Conservation (phyloP, 331 rosid species). For the Cydonia oblonga region DNA sequence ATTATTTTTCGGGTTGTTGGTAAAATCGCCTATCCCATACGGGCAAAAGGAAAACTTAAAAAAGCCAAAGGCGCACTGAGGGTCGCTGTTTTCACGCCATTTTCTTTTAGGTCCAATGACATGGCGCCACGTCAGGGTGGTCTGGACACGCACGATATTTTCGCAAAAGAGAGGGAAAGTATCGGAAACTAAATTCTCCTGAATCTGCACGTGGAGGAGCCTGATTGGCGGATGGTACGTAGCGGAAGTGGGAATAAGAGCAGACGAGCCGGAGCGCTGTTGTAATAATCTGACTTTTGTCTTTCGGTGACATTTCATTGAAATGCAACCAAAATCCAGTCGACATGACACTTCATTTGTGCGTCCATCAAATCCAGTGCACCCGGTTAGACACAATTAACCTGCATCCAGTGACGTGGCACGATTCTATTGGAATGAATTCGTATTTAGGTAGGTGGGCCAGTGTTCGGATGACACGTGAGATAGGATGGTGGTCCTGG, state of each 20-base stretch:
- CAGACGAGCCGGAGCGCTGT: not conserved
- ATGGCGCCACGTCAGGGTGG: not conserved
- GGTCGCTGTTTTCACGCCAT: not conserved
- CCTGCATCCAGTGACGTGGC: not conserved
- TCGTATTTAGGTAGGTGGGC: not conserved
- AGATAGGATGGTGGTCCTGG: not conserved
- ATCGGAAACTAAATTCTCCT: not conserved
- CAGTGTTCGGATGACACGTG: not conserved
- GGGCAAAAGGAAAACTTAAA: not conserved
- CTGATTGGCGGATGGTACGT: not conserved
- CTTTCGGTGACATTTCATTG: constrained; percentile 39
- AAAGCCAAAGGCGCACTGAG: constrained; percentile 14
- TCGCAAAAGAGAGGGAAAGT: not conserved
- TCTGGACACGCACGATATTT: not conserved
- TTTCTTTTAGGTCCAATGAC: not conserved
- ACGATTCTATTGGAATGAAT: not conserved
- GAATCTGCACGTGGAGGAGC: not conserved
- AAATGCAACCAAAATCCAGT: constrained; percentile 53
- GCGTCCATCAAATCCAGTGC: not conserved
- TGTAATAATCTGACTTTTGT: constrained; percentile 9
- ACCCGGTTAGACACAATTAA: too few species aligned
- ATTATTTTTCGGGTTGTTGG: constrained; percentile 1
- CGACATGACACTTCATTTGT: constrained; percentile 24
- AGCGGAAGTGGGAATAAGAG: not conserved
- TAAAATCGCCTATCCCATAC: constrained; percentile 19